phyloP scores from a whole-genome alignment of 2,329 filamentous ascomycete genomes.

The Epichloe aotearoae region DNA sequence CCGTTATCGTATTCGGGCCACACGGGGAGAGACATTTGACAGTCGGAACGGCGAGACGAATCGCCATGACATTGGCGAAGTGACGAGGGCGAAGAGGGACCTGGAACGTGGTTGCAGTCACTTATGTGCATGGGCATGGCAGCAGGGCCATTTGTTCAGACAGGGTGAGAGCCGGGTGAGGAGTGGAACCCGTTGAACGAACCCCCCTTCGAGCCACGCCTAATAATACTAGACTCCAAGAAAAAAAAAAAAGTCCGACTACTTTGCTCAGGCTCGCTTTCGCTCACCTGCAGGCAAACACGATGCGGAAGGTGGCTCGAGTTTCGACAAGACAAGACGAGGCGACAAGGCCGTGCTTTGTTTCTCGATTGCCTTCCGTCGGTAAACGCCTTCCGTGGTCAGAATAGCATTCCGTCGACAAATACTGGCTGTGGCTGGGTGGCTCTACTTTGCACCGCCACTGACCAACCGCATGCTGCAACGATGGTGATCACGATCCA shows the following conservation, averaged over 20 bases:
- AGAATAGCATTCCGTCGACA: too few species aligned
- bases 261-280: too few species aligned
- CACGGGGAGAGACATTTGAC: slow-evolving; percentile 6
- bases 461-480: neutral
- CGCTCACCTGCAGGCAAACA: too few species aligned
- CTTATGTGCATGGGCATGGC: slow-evolving; percentile 1
- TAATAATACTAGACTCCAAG: too few species aligned
- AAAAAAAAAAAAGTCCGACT: too few species aligned
- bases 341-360: too few species aligned
- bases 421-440: too few species aligned
- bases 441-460: neutral
- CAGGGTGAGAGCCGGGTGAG: neutral
- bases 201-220: too few species aligned
- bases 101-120: neutral
- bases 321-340: too few species aligned
- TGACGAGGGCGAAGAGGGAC: neutral
- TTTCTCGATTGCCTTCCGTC: too few species aligned
- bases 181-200: neutral
- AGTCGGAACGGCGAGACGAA: slow-evolving; percentile 1
- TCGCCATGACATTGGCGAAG: slow-evolving; percentile 4
- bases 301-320: too few species aligned
- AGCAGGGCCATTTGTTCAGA: neutral
- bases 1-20: slow-evolving; percentile 3
- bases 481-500: neutral
- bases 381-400: too few species aligned